Evolutionary conservation across 768 basidiomycete species (phyloP), one percentile per base, ranked within the genome.

Genomic region (Harrya chromipes): DNA sequence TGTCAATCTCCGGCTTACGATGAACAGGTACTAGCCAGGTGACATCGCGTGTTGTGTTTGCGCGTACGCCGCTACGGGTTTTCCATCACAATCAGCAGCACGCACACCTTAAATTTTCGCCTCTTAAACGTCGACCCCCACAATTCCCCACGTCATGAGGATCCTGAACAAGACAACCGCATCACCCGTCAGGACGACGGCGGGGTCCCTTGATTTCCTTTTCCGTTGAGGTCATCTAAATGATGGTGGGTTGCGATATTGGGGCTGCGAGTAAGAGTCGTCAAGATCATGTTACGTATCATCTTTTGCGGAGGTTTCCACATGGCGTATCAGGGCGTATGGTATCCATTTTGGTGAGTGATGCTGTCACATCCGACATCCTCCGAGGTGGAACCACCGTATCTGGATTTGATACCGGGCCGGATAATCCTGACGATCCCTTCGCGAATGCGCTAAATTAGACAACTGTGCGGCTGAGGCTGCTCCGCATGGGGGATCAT

Each of bases 361-460:
- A 45, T 52, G 51, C 45, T 55, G 58, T 63, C 55, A 59, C 49
- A 31, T 62, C 65, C 63, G 65, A 60, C 46, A 35, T 54, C 57
- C 63, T 65, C 61, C 61, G 61, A 58, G 31, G 44, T 43, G 47
- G 24, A 33, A 39, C 19, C 20, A 23, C 26, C 13, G 34, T n/a
- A 6, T 12, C 39, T 7, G 34, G 16, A 43, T 56, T 51, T 47
- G 50, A 46, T 40, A 40, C 52, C 65, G 65, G 65, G 12, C 65
- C 62, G 65, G 55, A 36, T 54, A 50, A 53, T 49, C 63, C 55
- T 65, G 66, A 61, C 65, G 63, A 66, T 66, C 65, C 50, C 66
- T 62, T 64, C 62, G 58, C 61, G 64, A 64, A 63, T 21, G 47
- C 13, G 47, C 47, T 40, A 46, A 37, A 54, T 58, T 54, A 47